These are phyloP conservation scores for Tolypocladium inflatum DNA, from an alignment of 2,329 filamentous ascomycete species.

Conservation along the genomic window DNA sequence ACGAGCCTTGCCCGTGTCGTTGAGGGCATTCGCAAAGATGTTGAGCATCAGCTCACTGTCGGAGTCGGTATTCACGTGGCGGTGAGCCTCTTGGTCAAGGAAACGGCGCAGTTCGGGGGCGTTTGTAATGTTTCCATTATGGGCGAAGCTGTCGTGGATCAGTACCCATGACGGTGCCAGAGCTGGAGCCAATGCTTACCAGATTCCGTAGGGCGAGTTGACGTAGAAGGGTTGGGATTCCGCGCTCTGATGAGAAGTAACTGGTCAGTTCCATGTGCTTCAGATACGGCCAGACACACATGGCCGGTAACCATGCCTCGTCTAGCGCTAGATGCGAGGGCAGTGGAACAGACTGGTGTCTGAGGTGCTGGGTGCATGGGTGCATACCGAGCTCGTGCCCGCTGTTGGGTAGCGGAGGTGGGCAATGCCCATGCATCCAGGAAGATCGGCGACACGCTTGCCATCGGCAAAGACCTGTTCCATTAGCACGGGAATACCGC, in stretches of 20 bases:
- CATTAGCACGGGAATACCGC: not conserved
- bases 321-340: too few species aligned
- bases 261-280: not conserved
- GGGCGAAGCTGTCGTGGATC: conserved; percentile 39
- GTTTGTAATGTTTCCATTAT: conserved; percentile 86
- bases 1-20: conserved; percentile 71
- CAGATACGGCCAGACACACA: not conserved
- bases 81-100: conserved; percentile 68
- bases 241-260: conserved; percentile 40
- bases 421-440: conserved; percentile 74
- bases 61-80: conserved; percentile 84
- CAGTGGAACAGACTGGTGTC: not conserved
- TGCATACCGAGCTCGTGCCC: conserved; percentile 54
- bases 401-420: conserved; percentile 87
- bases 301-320: not conserved
- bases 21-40: conserved; percentile 74
- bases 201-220: conserved; percentile 77
- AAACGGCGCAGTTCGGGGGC: conserved; percentile 58
- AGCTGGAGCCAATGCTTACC: conserved; percentile 11
- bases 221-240: conserved; percentile 89
- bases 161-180: not conserved
- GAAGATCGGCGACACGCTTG: conserved; percentile 45
- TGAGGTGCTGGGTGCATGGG: too few species aligned
- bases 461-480: conserved; percentile 67
- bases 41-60: conserved; percentile 71